Base-by-base conservation (phyloP, 352 stramenopile genomes). In the Globisporangium nagaii region DNA sequence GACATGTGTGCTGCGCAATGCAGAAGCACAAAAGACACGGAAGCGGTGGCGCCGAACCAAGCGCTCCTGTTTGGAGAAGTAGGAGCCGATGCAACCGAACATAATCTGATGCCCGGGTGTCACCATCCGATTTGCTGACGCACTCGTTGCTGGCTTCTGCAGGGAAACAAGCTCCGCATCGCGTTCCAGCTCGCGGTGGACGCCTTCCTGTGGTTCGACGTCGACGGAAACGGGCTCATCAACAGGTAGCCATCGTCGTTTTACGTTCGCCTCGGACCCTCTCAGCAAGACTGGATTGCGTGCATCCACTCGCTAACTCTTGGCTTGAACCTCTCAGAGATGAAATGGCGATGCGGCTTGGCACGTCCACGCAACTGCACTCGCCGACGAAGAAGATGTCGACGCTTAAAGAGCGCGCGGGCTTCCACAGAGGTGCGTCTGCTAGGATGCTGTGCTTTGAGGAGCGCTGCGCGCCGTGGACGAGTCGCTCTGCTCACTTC, bases 161-260 rank as follows among this genome's bases (percentile, higher is more conserved):
- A 88, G 75, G 83, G 80, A 44, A 93, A 93, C 61, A 93, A 90
- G 50, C 63, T 93, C 20, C 74, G 80, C 17, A 69, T 88, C 20
- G 83, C 78, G 2, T 94, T 93, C 56, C 78, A 94, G 42, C 66
- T 95, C 30, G 79, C 81, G 1, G 70, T 93, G 28, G 84, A 95
- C 35, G 79, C 84, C 10, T 96, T 92, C 56, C 53, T 95, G 35
- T 90, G 80, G 75, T 95, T 96, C 63, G 86, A 96, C 41, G 69
- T 80, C 2, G 76, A 90, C 36, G 83, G 84, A 13, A 76, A 79
- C 42, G 86, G 86, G 0, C 52, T 77, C 19, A 94, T 95, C 67
- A 87, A 89, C 54, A 65, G 73, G 79, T 86, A 57, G n/a, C n/a
- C n/a, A n/a, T n/a, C n/a, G n/a, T n/a, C n/a, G n/a, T n/a, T n/a